phyloP scores from a whole-genome alignment of 805 yeast species.

The Ogataea pignaliae region DNA sequence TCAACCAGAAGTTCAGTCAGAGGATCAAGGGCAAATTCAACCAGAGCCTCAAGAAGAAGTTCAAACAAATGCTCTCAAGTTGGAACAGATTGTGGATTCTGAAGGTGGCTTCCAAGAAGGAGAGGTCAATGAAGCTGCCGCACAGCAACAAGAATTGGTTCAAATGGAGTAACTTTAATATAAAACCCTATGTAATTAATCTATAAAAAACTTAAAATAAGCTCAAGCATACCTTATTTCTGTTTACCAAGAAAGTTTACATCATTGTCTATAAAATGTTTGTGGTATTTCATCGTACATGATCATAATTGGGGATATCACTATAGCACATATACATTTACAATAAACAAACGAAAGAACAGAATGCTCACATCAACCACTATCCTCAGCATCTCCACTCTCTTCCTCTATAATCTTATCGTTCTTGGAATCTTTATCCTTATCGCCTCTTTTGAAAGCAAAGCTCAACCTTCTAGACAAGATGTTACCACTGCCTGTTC shows the following conservation, averaged over 20 bases:
- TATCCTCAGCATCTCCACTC: conserved; percentile 8
- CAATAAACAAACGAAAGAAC: not conserved
- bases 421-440: conserved; percentile 19
- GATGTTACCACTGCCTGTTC: conserved; percentile 10
- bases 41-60: not conserved
- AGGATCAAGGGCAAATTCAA: not conserved
- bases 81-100: not conserved
- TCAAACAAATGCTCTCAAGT: not conserved
- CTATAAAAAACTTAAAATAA: no score
- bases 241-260: no score
- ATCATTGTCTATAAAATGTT: no score
- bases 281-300: not conserved
- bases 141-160: no score
- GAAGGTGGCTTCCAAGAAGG: no score
- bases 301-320: not conserved
- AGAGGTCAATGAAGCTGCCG: no score
- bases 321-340: no score
- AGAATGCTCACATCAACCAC: not conserved
- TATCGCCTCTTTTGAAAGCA: conserved; percentile 27
- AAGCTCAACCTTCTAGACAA: conserved; percentile 28
- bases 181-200: no score
- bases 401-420: conserved; percentile 17
- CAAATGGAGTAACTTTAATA: no score
- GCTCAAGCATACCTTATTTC: no score
- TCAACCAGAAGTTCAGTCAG: not conserved